Conservation (phyloP, 208 protist species). For the Giardia muris region DNA sequence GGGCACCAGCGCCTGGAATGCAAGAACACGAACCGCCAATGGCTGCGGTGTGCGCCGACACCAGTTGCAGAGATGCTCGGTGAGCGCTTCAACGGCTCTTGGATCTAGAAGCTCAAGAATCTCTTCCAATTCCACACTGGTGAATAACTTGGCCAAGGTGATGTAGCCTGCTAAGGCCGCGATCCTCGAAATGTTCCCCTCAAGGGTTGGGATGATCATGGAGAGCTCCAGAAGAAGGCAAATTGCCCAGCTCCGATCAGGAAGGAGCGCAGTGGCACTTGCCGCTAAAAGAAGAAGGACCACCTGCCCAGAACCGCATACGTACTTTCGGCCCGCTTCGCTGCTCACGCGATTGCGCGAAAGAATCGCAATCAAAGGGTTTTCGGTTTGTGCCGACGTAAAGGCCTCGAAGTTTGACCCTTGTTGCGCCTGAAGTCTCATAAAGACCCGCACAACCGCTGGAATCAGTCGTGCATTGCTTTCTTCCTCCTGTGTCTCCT, state of each 20-base stretch:
- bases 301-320: neutral
- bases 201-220: neutral
- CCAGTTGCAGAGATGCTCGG: neutral
- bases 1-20: neutral
- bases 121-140: neutral
- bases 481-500: too few species aligned
- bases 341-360: too few species aligned
- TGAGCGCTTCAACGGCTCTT: neutral
- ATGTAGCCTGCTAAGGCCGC: neutral
- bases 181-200: neutral
- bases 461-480: too few species aligned
- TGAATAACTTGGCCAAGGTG: neutral
- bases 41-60: neutral
- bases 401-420: too few species aligned
- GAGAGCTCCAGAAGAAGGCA: neutral
- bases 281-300: neutral
- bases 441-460: too few species aligned
- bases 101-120: neutral
- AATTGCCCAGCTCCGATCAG: neutral
- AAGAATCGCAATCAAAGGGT: too few species aligned
- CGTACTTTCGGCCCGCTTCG: too few species aligned
- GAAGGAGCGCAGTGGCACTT: neutral
- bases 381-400: too few species aligned
- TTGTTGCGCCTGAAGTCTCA: too few species aligned
- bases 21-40: neutral